phyloP scores from a whole-genome alignment of 1,139 yeast species.

The Trichomonascaceae sp. region DNA sequence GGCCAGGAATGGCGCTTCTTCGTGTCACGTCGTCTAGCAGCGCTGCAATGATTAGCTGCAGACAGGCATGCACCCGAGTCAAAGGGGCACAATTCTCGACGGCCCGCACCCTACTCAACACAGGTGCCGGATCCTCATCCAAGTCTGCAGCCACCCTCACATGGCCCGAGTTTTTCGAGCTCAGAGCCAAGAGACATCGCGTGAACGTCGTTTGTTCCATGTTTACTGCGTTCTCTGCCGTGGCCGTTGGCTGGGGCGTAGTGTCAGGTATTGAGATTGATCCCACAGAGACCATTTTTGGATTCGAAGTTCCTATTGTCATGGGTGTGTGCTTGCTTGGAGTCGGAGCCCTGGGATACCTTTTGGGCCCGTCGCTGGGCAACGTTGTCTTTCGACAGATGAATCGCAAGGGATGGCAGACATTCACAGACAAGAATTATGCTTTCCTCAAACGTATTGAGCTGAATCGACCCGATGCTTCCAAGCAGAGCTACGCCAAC shows the following conservation, averaged over 20 bases:
- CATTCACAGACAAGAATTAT: constrained; percentile 43
- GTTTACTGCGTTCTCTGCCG: constrained; percentile 55
- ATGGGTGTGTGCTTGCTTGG: constrained; percentile 37
- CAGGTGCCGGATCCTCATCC: too few species aligned
- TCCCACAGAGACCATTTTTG: constrained; percentile 68
- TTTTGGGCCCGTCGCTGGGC: constrained; percentile 78
- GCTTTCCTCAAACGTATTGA: constrained; percentile 61
- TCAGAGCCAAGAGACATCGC: constrained; percentile 64
- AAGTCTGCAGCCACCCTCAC: constrained; percentile 21
- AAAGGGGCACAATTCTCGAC: too few species aligned
- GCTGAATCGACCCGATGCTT: constrained; percentile 79
- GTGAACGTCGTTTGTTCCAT: constrained; percentile 56
- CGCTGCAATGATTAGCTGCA: too few species aligned
- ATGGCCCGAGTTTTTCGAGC: constrained; percentile 70
- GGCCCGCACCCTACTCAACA: too few species aligned
- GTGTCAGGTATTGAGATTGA: constrained; percentile 73
- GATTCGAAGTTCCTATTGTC: constrained; percentile 77
- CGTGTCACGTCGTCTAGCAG: too few species aligned
- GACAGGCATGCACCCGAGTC: too few species aligned
- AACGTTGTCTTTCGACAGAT: constrained; percentile 47
- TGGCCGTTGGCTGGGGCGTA: constrained; percentile 60
- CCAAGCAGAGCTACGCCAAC: constrained; percentile 81
- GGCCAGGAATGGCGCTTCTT: too few species aligned
- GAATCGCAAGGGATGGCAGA: constrained; percentile 33
- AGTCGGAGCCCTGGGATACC: constrained; percentile 70